A percentile compares a stretch with the other conserved stretches of the same genome.
These are phyloP conservation scores for Beauveria pseudobassiana DNA, from an alignment of 2,329 filamentous ascomycete species.

Conservation along the genomic window DNA sequence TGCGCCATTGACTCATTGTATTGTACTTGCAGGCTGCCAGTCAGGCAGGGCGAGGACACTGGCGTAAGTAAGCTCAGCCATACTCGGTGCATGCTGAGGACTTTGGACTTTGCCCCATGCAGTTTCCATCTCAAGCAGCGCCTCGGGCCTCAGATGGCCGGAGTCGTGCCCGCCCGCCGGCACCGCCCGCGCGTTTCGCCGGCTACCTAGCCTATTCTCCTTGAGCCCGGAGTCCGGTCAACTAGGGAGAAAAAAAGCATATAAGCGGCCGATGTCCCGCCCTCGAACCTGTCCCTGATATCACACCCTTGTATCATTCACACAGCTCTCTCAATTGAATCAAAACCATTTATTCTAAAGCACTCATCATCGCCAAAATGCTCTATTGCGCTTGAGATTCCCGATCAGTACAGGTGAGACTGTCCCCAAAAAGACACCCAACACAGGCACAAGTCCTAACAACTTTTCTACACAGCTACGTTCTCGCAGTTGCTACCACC, in stretches of 20 bases:
- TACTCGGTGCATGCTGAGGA: neutral
- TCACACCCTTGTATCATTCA: neutral
- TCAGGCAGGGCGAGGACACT: neutral
- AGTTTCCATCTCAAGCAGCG: neutral
- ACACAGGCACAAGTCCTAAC: neutral
- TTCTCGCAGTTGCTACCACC: conserved; percentile 49
- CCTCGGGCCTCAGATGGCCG: neutral
- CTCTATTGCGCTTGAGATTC: conserved; percentile 35
- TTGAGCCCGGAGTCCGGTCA: neutral
- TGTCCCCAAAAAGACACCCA: neutral
- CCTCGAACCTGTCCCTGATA: neutral
- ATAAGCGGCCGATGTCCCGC: neutral
- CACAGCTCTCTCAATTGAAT: neutral
- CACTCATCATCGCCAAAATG: conserved; percentile 27
- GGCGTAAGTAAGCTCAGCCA: neutral
- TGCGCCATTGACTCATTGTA: no score
- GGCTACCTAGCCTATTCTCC: neutral
- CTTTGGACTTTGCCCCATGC: neutral
- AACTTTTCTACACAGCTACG: conserved; percentile 41
- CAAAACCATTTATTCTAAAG: neutral
- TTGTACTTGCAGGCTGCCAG: neutral
- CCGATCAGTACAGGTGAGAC: conserved; percentile 44
- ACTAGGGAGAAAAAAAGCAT: neutral
- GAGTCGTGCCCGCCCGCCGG: no score
- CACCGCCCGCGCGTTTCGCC: neutral